These are phyloP conservation scores for Penicillium sp. DNA, from an alignment of 2,329 filamentous ascomycete genomes.

Conservation along the genomic window DNA sequence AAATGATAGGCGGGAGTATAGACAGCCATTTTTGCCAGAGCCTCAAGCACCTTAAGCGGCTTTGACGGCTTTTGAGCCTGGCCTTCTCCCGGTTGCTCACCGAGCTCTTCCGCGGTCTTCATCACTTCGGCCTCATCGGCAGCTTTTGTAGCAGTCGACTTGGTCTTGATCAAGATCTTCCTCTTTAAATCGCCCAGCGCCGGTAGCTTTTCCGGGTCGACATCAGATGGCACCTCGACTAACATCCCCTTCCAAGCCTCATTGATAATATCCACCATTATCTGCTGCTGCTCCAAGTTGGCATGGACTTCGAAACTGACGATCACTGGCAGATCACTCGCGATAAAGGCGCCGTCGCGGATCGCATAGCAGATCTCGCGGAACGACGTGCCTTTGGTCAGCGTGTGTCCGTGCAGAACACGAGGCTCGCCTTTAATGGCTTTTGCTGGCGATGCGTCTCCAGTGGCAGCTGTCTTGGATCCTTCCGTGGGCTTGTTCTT, in stretches of 20 bases:
- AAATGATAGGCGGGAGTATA: constrained; percentile 87
- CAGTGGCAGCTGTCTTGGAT: background rate
- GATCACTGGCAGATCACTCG: constrained; percentile 74
- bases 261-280: constrained; percentile 92
- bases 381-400: constrained; percentile 81
- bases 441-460: constrained; percentile 4
- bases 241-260: constrained; percentile 76
- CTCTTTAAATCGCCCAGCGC: constrained; percentile 65
- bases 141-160: constrained; percentile 53
- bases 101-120: constrained; percentile 10
- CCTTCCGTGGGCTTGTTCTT: constrained; percentile 14
- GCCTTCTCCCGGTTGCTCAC: background rate
- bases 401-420: constrained; percentile 79
- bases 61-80: constrained; percentile 34
- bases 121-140: too few relatives aligned
- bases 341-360: constrained; percentile 69
- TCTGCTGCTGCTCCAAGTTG: constrained; percentile 72
- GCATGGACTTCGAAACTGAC: constrained; percentile 91
- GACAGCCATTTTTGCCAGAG: constrained; percentile 68
- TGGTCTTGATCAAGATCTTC: constrained; percentile 82
- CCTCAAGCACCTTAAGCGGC: constrained; percentile 61
- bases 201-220: constrained; percentile 53
- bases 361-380: constrained; percentile 80
- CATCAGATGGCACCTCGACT: constrained; percentile 59
- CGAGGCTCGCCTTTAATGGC: constrained; percentile 60